Evolutionary conservation across 2,329 filamentous ascomycete genomes (phyloP).

Genomic region (Fusarium compactum): DNA sequence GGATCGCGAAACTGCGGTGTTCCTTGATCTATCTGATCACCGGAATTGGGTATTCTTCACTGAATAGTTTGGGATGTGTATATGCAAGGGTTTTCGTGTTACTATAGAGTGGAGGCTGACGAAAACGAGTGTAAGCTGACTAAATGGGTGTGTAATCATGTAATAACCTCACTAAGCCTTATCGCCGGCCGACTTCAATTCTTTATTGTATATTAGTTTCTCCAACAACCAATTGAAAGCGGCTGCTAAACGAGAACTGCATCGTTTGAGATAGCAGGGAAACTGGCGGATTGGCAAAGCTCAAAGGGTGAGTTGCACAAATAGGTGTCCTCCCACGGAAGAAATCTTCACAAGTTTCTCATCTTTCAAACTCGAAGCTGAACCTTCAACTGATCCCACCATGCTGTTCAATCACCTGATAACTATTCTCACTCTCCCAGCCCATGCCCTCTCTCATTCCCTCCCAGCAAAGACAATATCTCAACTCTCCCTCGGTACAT

Average conservation of each 20-base stretch:
- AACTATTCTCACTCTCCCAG: not conserved
- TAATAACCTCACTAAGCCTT: not conserved
- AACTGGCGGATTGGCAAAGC: fast-evolving
- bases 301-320: too few species aligned
- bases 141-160: not conserved
- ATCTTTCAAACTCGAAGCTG: not conserved
- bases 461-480: not conserved
- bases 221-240: not conserved
- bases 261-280: too few species aligned
- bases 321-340: not conserved
- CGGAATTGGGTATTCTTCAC: too few species aligned
- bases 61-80: not conserved
- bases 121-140: not conserved
- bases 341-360: not conserved
- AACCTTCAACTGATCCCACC: fast-evolving
- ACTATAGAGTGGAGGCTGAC: not conserved
- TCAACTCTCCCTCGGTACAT: conserved; percentile 3
- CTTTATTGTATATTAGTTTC: not conserved
- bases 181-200: not conserved
- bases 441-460: not conserved
- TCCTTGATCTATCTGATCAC: not conserved
- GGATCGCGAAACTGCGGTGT: conserved; percentile 1
- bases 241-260: not conserved
- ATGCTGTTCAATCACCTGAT: not conserved
- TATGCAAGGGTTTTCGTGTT: not conserved